phyloP scores from a whole-genome alignment of 768 basidiomycete species.

The Boletus coccyginus region DNA sequence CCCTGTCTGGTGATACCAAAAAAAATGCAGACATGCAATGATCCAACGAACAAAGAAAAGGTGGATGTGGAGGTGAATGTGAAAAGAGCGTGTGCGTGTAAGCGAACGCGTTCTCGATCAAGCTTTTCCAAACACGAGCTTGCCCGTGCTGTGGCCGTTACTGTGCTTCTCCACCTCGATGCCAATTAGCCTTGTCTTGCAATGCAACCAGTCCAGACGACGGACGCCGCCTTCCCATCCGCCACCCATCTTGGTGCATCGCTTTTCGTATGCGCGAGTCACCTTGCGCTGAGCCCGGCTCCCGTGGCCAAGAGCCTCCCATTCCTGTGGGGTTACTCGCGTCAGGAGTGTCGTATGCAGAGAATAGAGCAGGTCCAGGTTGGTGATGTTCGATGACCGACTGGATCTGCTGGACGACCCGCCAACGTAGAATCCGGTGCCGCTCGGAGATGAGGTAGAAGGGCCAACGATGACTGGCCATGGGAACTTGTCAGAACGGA shows the following conservation, averaged over 20 bases:
- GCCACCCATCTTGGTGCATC: slow-evolving; percentile 60
- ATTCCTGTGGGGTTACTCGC: slow-evolving; percentile 62
- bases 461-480: slow-evolving; percentile 56
- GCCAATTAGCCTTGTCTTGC: slow-evolving; percentile 57
- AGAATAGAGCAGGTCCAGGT: slow-evolving; percentile 60
- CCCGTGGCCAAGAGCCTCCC: slow-evolving; percentile 56
- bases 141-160: slow-evolving; percentile 40
- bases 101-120: slow-evolving; percentile 18
- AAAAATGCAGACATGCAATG: background rate
- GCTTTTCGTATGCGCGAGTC: slow-evolving; percentile 57
- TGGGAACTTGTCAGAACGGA: slow-evolving; percentile 56
- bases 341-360: slow-evolving; percentile 53
- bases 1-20: slow-evolving; percentile 4
- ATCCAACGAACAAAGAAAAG: background rate
- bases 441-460: slow-evolving; percentile 27
- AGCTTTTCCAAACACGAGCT: slow-evolving; percentile 46
- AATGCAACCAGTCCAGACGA: slow-evolving; percentile 63
- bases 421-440: slow-evolving; percentile 27
- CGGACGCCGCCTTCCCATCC: slow-evolving; percentile 71
- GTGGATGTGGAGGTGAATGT: background rate
- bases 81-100: slow-evolving; percentile 5
- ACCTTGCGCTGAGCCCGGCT: slow-evolving; percentile 58
- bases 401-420: slow-evolving; percentile 19
- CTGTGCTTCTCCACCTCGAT: slow-evolving; percentile 54
- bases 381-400: slow-evolving; percentile 44